Percentiles rank a stretch among this genome's conserved stretches.
These are phyloP conservation scores for Kodamaea lidongshanica DNA, from an alignment of 805 yeast species.

Conservation along the genomic window DNA sequence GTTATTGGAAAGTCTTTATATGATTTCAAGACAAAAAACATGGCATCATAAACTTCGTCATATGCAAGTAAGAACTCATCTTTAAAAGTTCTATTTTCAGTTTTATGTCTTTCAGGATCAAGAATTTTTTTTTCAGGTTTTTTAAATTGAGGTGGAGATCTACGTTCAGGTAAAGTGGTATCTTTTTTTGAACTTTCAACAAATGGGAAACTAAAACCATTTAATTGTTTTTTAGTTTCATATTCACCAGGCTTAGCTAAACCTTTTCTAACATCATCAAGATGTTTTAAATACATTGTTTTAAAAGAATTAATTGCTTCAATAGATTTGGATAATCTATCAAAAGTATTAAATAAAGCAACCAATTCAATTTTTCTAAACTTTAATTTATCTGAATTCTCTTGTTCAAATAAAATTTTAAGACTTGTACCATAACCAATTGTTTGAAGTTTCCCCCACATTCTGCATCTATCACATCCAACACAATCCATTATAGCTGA, in stretches of 20 bases:
- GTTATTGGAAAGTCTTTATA: conserved; percentile 67
- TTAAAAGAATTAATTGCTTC: conserved; percentile 70
- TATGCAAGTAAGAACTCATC: conserved; percentile 49
- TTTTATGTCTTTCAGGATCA: conserved; percentile 3
- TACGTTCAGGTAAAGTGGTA: conserved; percentile 1
- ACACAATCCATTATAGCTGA: conserved; percentile 96
- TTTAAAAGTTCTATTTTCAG: conserved; percentile 11
- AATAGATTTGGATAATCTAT: conserved; percentile 81
- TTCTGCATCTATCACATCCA: conserved; percentile 93
- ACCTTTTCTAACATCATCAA: conserved; percentile 36
- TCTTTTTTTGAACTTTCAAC: conserved; percentile 2
- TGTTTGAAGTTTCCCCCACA: conserved; percentile 98
- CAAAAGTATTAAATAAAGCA: conserved; percentile 87
- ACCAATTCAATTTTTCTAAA: conserved; percentile 79
- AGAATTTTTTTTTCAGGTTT: conserved; percentile 8
- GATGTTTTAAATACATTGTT: conserved; percentile 40
- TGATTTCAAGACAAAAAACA: conserved; percentile 57
- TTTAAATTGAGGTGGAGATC: conserved; percentile 2
- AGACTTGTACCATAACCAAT: conserved; percentile 97
- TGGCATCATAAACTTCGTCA: conserved; percentile 49
- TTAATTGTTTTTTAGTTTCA: conserved; percentile 22
- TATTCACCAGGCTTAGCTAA: conserved; percentile 35
- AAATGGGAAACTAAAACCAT: conserved; percentile 38
- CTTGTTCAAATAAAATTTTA: conserved; percentile 76
- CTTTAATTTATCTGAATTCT: conserved; percentile 48